These are phyloP conservation scores for Oidiodendron maius DNA, from an alignment of 495 filamentous ascomycete genomes.

Conservation along the genomic window DNA sequence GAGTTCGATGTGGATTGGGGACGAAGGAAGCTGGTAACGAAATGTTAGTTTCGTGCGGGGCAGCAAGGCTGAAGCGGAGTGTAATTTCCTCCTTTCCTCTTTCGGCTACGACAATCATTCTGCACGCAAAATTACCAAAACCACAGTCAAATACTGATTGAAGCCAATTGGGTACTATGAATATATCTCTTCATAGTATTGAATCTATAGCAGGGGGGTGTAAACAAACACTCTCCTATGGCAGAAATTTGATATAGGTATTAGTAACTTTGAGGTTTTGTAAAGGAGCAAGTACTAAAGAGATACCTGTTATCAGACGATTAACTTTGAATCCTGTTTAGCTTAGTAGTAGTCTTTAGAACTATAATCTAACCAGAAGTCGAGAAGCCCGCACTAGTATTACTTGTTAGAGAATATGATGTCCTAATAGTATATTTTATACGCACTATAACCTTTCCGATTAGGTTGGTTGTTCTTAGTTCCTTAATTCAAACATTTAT, in stretches of 20 bases:
- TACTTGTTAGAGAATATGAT: not conserved
- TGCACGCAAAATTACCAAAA: constrained; percentile 1
- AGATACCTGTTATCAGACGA: not conserved
- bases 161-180: not conserved
- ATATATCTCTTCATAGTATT: not conserved
- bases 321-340: not conserved
- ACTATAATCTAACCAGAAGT: not conserved
- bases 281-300: not conserved
- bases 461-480: too few relatives aligned
- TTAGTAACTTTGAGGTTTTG: not conserved
- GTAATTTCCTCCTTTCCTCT: constrained; percentile 1
- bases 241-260: not conserved
- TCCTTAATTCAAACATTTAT: too few relatives aligned
- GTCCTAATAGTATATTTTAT: too few relatives aligned
- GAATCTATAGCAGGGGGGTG: not conserved
- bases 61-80: constrained; percentile 4
- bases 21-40: constrained; percentile 1
- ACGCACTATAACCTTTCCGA: too few relatives aligned
- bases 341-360: not conserved
- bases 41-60: not conserved
- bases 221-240: not conserved
- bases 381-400: not conserved
- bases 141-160: not conserved
- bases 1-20: constrained; percentile 4
- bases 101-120: constrained; percentile 2